These are phyloP conservation scores for Cucurbita maxima DNA, from an alignment of 306 rosid species.

Conservation along the genomic window DNA sequence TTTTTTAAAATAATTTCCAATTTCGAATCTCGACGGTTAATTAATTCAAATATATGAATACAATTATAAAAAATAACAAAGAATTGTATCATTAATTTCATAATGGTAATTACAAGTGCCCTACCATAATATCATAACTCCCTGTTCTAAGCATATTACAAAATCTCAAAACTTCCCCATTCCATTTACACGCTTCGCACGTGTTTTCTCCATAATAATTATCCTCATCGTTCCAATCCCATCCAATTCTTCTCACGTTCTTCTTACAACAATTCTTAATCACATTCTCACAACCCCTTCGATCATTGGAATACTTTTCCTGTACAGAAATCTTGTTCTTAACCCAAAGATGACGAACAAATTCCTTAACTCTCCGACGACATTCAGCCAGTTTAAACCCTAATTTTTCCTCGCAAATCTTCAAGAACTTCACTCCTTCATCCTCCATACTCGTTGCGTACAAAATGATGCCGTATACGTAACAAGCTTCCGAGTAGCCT, in stretches of 20 bases:
- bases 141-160: background rate
- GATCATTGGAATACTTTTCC: background rate
- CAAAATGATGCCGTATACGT: constrained; percentile 16
- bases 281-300: background rate
- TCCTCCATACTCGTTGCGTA: background rate
- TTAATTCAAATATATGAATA: too few species aligned
- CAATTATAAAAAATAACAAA: too few species aligned
- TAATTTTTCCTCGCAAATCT: background rate
- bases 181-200: constrained; percentile 5
- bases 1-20: too few species aligned
- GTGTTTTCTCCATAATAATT: background rate
- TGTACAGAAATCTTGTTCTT: background rate
- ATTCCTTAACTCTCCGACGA: constrained; percentile 13
- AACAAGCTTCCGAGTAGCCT: constrained; percentile 21
- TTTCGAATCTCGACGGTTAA: too few species aligned
- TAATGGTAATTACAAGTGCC: too few species aligned
- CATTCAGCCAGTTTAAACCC: background rate
- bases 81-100: too few species aligned
- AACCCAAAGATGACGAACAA: constrained; percentile 20
- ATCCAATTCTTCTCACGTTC: background rate
- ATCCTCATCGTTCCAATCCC: background rate
- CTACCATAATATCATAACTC: too few species aligned
- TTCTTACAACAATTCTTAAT: background rate
- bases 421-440: constrained; percentile 7
- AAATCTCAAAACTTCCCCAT: background rate